A percentile compares a stretch with the other conserved stretches of the same genome.
These are phyloP conservation scores for Solanum pennellii DNA, from an alignment of 257 asterid species.

Conservation along the genomic window DNA sequence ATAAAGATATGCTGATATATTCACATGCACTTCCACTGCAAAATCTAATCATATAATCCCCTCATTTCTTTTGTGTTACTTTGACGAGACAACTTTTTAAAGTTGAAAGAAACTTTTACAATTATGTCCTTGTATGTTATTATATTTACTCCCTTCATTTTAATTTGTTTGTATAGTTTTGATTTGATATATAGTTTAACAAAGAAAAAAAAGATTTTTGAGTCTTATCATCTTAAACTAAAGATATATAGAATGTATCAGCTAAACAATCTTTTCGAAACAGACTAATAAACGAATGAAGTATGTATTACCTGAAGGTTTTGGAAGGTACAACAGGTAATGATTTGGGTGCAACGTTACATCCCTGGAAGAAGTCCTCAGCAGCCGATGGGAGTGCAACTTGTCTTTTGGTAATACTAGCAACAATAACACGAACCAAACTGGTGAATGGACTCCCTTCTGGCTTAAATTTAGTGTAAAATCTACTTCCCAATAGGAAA, in stretches of 20 bases:
- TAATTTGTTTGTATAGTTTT: neutral
- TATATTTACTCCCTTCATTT: neutral
- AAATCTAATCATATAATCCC: neutral
- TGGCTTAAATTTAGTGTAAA: constrained; percentile 8
- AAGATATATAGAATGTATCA: neutral
- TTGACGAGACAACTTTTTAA: neutral
- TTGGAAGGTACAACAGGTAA: neutral
- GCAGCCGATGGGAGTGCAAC: neutral
- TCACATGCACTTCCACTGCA: neutral
- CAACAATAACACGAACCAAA: constrained; percentile 7
- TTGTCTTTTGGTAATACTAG: constrained; percentile 3
- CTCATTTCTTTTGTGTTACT: neutral
- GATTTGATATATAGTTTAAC: accelerated
- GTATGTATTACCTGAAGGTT: constrained; percentile 2
- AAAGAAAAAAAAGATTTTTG: neutral
- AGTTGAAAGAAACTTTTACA: neutral
- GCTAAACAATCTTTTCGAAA: neutral
- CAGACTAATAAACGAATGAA: neutral
- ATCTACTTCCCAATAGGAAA: constrained; percentile 23
- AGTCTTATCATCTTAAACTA: neutral
- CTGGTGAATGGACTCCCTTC: constrained; percentile 8
- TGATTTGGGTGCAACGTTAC: neutral
- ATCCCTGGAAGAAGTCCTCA: neutral
- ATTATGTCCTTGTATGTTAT: too few species aligned
- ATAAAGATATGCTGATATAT: neutral